phyloP scores from a whole-genome alignment of 2,329 filamentous ascomycete species.

The Penicillium oxalicum region DNA sequence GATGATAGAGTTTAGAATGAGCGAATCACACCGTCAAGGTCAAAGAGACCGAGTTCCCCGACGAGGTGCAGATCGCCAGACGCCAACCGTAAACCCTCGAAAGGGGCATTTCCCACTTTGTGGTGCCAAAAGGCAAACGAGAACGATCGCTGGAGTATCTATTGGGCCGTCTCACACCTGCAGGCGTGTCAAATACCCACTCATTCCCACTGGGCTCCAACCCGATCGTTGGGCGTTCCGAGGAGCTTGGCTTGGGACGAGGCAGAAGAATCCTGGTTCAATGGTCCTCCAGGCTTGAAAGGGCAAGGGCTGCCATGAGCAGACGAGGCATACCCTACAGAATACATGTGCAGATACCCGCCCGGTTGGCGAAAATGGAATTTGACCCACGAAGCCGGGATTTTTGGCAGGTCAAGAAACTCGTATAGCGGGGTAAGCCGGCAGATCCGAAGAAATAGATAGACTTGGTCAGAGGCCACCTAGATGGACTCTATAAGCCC shows the following conservation, averaged over 20 bases:
- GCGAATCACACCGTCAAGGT: too few relatives aligned
- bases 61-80: constrained; percentile 2
- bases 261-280: background rate
- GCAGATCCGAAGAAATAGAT: too few relatives aligned
- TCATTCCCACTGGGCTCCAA: constrained; percentile 15
- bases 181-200: constrained; percentile 21
- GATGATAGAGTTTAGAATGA: too few relatives aligned
- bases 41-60: background rate
- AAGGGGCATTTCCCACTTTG: too few relatives aligned
- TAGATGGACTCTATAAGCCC: too few relatives aligned
- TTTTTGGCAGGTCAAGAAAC: too few relatives aligned
- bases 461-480: too few relatives aligned
- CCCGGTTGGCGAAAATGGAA: too few relatives aligned
- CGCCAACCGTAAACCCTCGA: background rate
- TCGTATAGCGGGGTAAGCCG: too few relatives aligned
- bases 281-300: background rate
- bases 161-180: constrained; percentile 17
- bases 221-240: constrained; percentile 12
- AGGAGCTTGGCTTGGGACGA: constrained; percentile 19
- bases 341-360: too few relatives aligned
- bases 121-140: constrained; percentile 2
- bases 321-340: background rate
- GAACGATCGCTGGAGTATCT: constrained; percentile 19
- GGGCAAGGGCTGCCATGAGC: background rate
- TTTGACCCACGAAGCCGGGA: too few relatives aligned